These are phyloP conservation scores for Quercus glauca DNA, from an alignment of 306 rosid genomes.

Conservation along the genomic window DNA sequence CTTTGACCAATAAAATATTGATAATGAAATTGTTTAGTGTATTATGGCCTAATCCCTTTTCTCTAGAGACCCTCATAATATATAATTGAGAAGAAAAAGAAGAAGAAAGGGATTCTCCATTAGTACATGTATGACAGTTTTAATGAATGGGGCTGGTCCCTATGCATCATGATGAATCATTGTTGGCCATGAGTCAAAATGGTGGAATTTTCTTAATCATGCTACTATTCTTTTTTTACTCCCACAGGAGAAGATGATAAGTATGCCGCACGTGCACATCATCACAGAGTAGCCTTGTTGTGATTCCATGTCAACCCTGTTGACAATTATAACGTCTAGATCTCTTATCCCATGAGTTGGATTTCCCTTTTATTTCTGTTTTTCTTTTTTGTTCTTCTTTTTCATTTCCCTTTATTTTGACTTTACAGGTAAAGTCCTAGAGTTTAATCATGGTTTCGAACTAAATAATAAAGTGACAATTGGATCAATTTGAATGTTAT, in stretches of 20 bases:
- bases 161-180: slow-evolving; percentile 44
- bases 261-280: slow-evolving; percentile 88
- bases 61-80: slow-evolving; percentile 20
- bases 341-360: slow-evolving; percentile 30
- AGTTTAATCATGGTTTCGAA: no score
- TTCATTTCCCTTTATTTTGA: slow-evolving; percentile 11
- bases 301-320: slow-evolving; percentile 76
- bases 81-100: not conserved
- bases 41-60: slow-evolving; percentile 44
- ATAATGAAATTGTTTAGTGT: slow-evolving; percentile 45
- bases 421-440: no score
- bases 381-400: not conserved
- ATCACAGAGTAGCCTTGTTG: slow-evolving; percentile 38
- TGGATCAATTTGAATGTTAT: no score
- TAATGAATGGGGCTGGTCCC: slow-evolving; percentile 47
- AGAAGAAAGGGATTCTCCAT: not conserved
- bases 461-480: no score
- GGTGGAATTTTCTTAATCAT: slow-evolving; percentile 51
- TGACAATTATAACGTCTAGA: slow-evolving; percentile 38
- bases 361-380: slow-evolving; percentile 13
- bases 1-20: slow-evolving; percentile 25
- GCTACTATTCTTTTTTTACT: slow-evolving; percentile 1
- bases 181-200: slow-evolving; percentile 56
- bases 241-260: slow-evolving; percentile 52
- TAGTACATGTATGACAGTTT: slow-evolving; percentile 26